Evolutionary conservation across 768 basidiomycete genomes (phyloP).

Genomic region (Lactarius hatsudake): DNA sequence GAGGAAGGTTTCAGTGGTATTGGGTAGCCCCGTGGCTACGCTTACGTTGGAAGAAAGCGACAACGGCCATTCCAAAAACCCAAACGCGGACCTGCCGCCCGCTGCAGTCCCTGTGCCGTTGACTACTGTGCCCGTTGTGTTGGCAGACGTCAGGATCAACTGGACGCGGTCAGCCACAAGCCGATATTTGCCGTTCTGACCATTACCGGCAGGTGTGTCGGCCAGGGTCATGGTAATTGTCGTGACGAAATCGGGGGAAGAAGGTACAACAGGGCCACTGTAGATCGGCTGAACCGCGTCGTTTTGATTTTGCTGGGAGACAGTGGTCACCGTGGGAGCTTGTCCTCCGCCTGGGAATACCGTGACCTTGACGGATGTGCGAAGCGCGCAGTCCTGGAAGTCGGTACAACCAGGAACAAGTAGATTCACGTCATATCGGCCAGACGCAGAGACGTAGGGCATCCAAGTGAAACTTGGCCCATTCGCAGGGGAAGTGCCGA

Average conservation of each 20-base stretch:
- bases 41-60: conserved; percentile 45
- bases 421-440: conserved; percentile 80
- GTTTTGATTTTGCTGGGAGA: conserved; percentile 67
- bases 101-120: conserved; percentile 37
- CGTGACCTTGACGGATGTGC: conserved; percentile 80
- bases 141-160: conserved; percentile 65
- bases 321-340: conserved; percentile 59
- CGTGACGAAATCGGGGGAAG: conserved; percentile 65
- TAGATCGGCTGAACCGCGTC: conserved; percentile 71
- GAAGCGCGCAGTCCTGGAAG: conserved; percentile 73
- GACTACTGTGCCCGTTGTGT: conserved; percentile 34
- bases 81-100: conserved; percentile 55
- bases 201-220: conserved; percentile 57
- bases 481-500: conserved; percentile 55
- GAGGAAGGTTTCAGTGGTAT: conserved; percentile 64
- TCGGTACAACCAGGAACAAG: conserved; percentile 83
- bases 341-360: conserved; percentile 75
- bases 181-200: conserved; percentile 65
- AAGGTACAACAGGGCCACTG: conserved; percentile 77
- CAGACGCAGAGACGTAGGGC: conserved; percentile 89
- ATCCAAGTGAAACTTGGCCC: conserved; percentile 86
- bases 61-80: conserved; percentile 87
- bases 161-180: conserved; percentile 88
- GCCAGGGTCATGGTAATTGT: conserved; percentile 77
- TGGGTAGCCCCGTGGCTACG: conserved; percentile 60